These are phyloP conservation scores for Phytophthora pisi DNA, from an alignment of 352 stramenopile genomes.

Conservation along the genomic window DNA sequence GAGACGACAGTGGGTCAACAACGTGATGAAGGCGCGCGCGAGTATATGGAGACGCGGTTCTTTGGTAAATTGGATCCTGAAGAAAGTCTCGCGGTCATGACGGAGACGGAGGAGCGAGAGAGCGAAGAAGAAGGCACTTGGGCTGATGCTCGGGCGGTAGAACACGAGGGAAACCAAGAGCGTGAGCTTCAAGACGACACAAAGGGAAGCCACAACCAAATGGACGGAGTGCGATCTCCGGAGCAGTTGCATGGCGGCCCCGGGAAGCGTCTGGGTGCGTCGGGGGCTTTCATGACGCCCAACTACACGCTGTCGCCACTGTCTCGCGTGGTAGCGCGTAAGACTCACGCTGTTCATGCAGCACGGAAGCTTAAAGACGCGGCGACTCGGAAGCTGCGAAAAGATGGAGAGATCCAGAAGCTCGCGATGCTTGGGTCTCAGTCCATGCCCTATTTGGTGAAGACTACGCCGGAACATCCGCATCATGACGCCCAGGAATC, in stretches of 20 bases:
- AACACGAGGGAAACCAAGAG: conserved; percentile 25
- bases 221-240: neutral
- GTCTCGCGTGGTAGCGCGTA: conserved; percentile 47
- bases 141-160: conserved; percentile 4
- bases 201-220: conserved; percentile 3
- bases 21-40: conserved; percentile 4
- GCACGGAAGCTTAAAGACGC: conserved; percentile 55
- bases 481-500: neutral
- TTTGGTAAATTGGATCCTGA: conserved; percentile 37
- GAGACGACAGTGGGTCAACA: conserved; percentile 4
- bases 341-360: conserved; percentile 44
- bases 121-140: conserved; percentile 12
- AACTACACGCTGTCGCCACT: conserved; percentile 47
- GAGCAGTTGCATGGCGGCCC: conserved; percentile 8
- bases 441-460: conserved; percentile 26
- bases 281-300: neutral
- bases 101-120: conserved; percentile 21
- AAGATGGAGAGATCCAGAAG: conserved; percentile 18
- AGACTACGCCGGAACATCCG: neutral
- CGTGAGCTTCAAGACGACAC: neutral
- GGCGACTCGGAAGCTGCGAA: conserved; percentile 18
- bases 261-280: conserved; percentile 1
- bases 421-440: conserved; percentile 21
- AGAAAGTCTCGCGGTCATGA: conserved; percentile 35
- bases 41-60: conserved; percentile 26